Evolutionary conservation across 1,284 basidiomycete genomes (phyloP), one percentile per base, ranked within the genome.

Genomic region (Takashimella koratensis): DNA sequence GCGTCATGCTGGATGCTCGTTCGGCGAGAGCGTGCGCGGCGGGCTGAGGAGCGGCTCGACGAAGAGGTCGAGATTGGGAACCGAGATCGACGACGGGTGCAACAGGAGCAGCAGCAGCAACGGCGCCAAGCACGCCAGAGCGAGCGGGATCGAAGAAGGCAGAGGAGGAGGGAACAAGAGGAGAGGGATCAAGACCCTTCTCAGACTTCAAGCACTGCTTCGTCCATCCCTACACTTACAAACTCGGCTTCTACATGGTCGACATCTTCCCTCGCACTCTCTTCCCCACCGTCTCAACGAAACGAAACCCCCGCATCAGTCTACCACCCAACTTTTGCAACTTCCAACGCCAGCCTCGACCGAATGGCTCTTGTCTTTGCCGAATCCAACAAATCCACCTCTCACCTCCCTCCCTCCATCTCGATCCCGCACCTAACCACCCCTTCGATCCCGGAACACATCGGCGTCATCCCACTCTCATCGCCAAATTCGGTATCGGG

Each of bases 1-100:
- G 54, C 60, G 16, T 65, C 63, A 26, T 54, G 58, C 16, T 68
- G 65, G 65, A 60, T 68, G 39, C 56, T 50, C 13, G 13, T 62
- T 11, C 48, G 64, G 36, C 22, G 42, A 16, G 47, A 57, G 22
- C 21, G 56, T 23, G 13, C 16, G 13, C 12, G 47, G n/a, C 22
- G 41, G 21, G 23, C 43, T 13, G 43, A 43, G 11, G 36, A 30
- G 21, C 19, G 8, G 8, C 24, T 45, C 5, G 53, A 43, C 27
- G 62, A 57, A 25, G 51, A 20, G 39, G 11, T 25, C 8, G 45
- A 19, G 50, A 10, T 26, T 27, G 44, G n/a, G 19, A 43, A 41
- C n/a, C 3, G 25, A 11, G 19, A 39, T 21, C 30, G 30, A 36
- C 8, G 30, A 36, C 8, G 16, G 8, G 10, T 8, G 30, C 30